Evolutionary conservation across 768 basidiomycete species (phyloP), one percentile per base, ranked within the genome.

Genomic region (Mrakia blollopis): DNA sequence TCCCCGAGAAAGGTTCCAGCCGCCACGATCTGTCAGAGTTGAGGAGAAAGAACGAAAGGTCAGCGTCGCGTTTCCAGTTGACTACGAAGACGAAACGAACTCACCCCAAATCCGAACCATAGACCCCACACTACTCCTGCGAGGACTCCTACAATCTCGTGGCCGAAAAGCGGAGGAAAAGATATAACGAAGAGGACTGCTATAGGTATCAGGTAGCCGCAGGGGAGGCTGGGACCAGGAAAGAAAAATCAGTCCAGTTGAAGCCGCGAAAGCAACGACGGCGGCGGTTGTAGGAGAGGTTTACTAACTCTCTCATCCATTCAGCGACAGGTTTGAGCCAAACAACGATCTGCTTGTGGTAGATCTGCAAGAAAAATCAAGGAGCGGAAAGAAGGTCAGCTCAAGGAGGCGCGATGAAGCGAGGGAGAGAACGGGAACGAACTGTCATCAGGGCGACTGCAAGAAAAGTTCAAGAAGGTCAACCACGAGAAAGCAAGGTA

Each of bases 91-190:
- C 44, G 92, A 94, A 0, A 94, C 63, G 80, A 93, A 89, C 0
- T 57, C 57, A 57, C 93, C 0, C 84, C 94, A 80, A 96, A 96
- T 3, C 94, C 94, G 32, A 87, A 81, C 87, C 94, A 90, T 2
- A 94, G 85, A 92, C 62, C 93, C 92, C 93, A 97, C 3, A 96
- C 92, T 47, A 96, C 83, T 25, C 94, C 94, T 80, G 92, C 47
- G 14, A 84, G 79, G n/a, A 84, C 77, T 3, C 73, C 80, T 18
- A 84, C 80, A 73, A 84, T 81, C 80, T 96, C 94, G 79, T 96
- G 94, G 8, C 94, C 94, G 80, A 94, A 94, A 25, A 96, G 88
- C 88, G 92, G 68, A n/a, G 80, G 3, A 47, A 78, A 78, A 3
- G 41, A 50, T 16, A 74, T 60, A 23, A 78, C 68, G 68, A 78